Evolutionary conservation across 2,329 filamentous ascomycete genomes (phyloP).

Genomic region (Fusarium scirpi): DNA sequence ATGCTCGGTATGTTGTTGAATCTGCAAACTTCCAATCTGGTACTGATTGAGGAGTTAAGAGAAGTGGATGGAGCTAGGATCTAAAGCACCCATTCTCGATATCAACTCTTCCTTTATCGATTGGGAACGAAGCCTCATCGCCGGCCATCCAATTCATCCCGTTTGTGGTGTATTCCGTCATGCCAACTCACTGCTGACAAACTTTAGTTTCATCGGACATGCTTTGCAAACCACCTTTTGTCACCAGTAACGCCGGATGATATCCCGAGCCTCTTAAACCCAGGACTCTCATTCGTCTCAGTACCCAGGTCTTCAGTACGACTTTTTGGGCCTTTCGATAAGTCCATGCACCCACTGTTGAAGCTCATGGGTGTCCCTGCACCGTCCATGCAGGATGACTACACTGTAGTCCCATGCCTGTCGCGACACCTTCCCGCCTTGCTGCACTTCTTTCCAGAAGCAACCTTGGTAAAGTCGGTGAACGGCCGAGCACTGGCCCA

Average conservation of each 20-base stretch:
- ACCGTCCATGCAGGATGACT: not conserved
- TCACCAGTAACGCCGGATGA: not conserved
- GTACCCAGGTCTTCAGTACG: not conserved
- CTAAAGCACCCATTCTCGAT: not conserved
- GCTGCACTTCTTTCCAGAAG: not conserved
- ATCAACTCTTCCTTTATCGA: not conserved
- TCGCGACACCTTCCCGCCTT: not conserved
- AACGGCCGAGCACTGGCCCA: accelerated
- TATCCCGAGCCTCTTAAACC: not conserved
- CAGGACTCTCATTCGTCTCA: not conserved
- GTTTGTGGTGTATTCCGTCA: accelerated
- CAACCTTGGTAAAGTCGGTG: not conserved
- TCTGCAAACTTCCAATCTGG: accelerated
- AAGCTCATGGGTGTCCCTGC: not conserved
- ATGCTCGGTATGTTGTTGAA: not conserved
- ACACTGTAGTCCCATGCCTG: not conserved
- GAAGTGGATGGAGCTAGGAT: not conserved
- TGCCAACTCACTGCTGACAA: not conserved
- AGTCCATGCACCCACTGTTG: not conserved
- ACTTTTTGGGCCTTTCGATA: not conserved
- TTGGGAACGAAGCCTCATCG: not conserved
- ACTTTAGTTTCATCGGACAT: not conserved
- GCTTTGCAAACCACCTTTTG: not conserved
- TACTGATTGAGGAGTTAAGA: not conserved
- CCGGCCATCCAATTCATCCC: not conserved